Conservation (phyloP, 1,139 yeast species). For the Kodamaea sp. region DNA sequence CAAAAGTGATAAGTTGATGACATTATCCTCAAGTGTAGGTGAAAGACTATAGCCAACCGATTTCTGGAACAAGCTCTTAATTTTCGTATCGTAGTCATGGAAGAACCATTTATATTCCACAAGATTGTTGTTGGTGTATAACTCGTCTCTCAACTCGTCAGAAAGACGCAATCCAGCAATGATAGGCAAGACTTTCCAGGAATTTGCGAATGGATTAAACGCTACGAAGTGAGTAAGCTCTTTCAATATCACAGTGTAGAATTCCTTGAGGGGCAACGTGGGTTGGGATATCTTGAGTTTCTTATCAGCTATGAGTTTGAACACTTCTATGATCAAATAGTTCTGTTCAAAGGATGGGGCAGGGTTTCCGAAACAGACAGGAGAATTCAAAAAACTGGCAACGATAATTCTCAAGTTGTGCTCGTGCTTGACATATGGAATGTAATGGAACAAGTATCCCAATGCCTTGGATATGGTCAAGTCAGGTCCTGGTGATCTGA, state of each 20-base stretch:
- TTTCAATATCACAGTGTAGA: conserved; percentile 46
- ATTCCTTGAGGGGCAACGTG: conserved; percentile 51
- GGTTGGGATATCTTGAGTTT: conserved; percentile 65
- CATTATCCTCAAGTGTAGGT: conserved; percentile 22
- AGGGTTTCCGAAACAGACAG: conserved; percentile 39
- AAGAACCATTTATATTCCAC: conserved; percentile 36
- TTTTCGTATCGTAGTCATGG: conserved; percentile 31
- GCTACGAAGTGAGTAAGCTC: conserved; percentile 37
- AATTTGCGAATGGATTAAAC: conserved; percentile 30
- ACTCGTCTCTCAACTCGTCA: conserved; percentile 35
- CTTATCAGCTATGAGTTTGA: conserved; percentile 48
- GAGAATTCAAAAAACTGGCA: conserved; percentile 50
- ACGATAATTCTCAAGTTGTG: conserved; percentile 55
- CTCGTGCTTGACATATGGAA: conserved; percentile 62
- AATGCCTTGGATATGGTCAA: conserved; percentile 39
- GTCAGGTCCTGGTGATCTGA: conserved; percentile 38
- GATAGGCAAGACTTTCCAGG: conserved; percentile 62
- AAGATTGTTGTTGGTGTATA: conserved; percentile 25
- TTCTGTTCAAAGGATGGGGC: conserved; percentile 39
- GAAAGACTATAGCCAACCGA: conserved; percentile 29
- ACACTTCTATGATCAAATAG: conserved; percentile 49
- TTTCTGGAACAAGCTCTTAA: conserved; percentile 23
- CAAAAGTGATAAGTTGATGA: conserved; percentile 32
- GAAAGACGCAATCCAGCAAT: conserved; percentile 56
- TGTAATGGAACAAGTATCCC: conserved; percentile 58